A percentile compares a stretch with the other conserved stretches of the same genome.
Conservation (phyloP, 192 early-diverging fungal species). For the Coemansia sp. region DNA sequence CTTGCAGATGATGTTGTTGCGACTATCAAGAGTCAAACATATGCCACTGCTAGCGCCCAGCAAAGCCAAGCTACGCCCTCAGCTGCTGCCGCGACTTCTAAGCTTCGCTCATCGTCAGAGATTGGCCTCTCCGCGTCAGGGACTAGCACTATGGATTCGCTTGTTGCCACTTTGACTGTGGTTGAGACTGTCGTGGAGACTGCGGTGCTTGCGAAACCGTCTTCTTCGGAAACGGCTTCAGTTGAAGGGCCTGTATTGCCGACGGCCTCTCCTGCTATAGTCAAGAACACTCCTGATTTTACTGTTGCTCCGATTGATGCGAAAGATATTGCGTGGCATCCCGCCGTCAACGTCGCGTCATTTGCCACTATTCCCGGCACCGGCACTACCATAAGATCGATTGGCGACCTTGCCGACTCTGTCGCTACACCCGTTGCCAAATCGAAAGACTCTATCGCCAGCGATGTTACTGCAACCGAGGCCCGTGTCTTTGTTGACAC, state of each 20-base stretch:
- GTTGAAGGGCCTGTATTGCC: not conserved
- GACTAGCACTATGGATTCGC: not conserved
- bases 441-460: too few species aligned
- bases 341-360: not conserved
- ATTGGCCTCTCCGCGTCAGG: too few species aligned
- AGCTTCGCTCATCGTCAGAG: too few species aligned
- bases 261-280: too few species aligned
- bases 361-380: not conserved
- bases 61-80: constrained; percentile 11
- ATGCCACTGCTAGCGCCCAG: constrained; percentile 15
- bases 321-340: not conserved
- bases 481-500: not conserved
- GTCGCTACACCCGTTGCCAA: too few species aligned
- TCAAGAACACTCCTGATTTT: too few species aligned
- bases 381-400: not conserved
- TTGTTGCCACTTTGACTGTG: not conserved
- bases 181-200: not conserved
- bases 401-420: too few species aligned
- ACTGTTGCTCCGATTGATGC: not conserved
- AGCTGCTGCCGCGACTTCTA: not conserved
- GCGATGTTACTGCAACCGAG: too few species aligned
- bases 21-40: constrained; percentile 12
- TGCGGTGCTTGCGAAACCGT: not conserved
- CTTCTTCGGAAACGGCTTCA: not conserved
- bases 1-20: constrained; percentile 22